Evolutionary conservation across 2,329 filamentous ascomycete species (phyloP).

Genomic region (Talaromyces sp.): DNA sequence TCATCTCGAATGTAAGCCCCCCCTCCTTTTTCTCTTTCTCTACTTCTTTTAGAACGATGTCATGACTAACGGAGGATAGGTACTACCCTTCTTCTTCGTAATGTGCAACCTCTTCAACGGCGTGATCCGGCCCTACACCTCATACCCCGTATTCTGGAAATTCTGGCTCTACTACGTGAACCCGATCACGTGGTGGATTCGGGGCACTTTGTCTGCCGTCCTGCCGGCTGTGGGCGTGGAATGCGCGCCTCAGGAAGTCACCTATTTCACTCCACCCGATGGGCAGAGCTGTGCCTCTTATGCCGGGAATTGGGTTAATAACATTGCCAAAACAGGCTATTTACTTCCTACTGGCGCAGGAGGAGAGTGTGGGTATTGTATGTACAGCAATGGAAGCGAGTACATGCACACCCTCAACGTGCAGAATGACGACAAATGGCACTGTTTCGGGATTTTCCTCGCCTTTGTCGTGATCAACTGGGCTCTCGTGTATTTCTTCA

Average conservation of each 20-base stretch:
- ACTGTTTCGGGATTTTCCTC: constrained; percentile 69
- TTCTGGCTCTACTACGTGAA: constrained; percentile 71
- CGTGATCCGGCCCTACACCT: constrained; percentile 66
- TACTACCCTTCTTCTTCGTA: constrained; percentile 78
- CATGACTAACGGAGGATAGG: constrained; percentile 28
- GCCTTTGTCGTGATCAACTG: constrained; percentile 70
- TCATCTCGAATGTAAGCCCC: constrained; percentile 62
- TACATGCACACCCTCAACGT: constrained; percentile 64
- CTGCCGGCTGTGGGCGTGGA: constrained; percentile 51
- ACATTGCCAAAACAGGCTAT: constrained; percentile 56
- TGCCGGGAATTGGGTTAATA: constrained; percentile 47
- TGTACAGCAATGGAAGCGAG: constrained; percentile 63
- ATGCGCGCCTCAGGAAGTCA: constrained; percentile 59
- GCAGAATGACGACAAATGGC: constrained; percentile 63
- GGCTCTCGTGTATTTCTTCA: constrained; percentile 72
- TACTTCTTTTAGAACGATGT: too few relatives aligned
- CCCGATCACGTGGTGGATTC: constrained; percentile 69
- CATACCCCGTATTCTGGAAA: constrained; percentile 68
- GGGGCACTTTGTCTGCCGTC: constrained; percentile 65
- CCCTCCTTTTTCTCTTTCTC: too few relatives aligned
- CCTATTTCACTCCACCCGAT: constrained; percentile 64
- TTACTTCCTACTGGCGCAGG: constrained; percentile 48
- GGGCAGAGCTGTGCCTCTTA: constrained; percentile 66
- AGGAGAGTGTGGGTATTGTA: constrained; percentile 66
- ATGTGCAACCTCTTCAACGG: constrained; percentile 76